phyloP scores from a whole-genome alignment of 176 grass and related monocot species.

The Cenchrus americanus region DNA sequence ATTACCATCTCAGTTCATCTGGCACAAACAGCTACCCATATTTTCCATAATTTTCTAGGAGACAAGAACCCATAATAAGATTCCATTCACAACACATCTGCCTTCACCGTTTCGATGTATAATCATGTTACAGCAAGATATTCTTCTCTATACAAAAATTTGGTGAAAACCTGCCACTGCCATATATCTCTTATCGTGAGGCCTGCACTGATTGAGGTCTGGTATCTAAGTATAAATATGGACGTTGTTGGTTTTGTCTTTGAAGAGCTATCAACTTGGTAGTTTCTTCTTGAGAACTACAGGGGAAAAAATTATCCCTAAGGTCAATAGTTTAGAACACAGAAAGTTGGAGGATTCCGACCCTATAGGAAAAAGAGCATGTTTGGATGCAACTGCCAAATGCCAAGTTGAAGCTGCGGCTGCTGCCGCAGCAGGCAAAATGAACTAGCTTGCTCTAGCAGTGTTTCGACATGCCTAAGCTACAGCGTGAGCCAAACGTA shows the following conservation, averaged over 20 bases:
- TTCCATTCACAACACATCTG: background rate
- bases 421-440: too few relatives aligned
- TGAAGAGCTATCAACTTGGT: constrained; percentile 1
- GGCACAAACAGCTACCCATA: constrained; percentile 12
- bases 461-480: too few relatives aligned
- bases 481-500: too few relatives aligned
- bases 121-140: constrained; percentile 16
- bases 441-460: too few relatives aligned
- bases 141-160: constrained; percentile 4
- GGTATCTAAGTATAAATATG: constrained; percentile 1
- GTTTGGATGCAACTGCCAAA: too few relatives aligned
- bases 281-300: background rate
- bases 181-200: background rate
- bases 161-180: background rate
- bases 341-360: too few relatives aligned
- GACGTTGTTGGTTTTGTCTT: background rate
- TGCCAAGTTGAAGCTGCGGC: too few relatives aligned
- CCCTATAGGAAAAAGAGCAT: too few relatives aligned
- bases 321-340: background rate
- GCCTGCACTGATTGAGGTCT: constrained; percentile 1
- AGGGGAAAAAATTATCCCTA: background rate
- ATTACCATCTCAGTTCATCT: constrained; percentile 14
- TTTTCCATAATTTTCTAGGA: constrained; percentile 22
- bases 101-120: constrained; percentile 5
- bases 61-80: constrained; percentile 20